Evolutionary conservation across 176 grass and related monocot species (phyloP), one percentile per base, ranked within the genome.

Genomic region (Eragrostis curvula): DNA sequence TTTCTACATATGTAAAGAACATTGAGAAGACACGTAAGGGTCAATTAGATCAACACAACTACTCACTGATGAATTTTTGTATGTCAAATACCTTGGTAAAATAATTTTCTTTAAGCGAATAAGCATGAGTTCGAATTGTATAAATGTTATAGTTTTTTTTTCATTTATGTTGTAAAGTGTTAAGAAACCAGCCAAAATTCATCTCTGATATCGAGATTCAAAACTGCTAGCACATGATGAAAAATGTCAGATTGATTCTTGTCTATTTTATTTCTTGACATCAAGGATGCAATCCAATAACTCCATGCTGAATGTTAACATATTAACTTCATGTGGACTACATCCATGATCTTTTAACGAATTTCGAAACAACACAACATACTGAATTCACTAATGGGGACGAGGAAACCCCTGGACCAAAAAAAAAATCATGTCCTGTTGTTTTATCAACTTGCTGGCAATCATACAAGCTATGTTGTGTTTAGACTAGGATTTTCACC

Each of bases 91-190:
- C 7, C 43, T 52, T 51, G 5, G 32, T 24, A 74, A 6, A 9
- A 23, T 39, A n/a, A 16, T 25, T 68, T 67, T 40, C 58, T 29
- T 44, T 21, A 9, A 40, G 10, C 1, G 10, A n/a, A 40, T 14
- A 68, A 49, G 53, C 61, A 71, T 3, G 28, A 69, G 36, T 70
- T 41, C 39, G 41, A 62, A 24, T 48, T 85, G 9, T 56, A 56
- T 56, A 18, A 56, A 56, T n/a, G 32, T 36, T 36, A n/a, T n/a
- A n/a, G n/a, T 36, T 36, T 36, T 36, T 36, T 36, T 36, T 36
- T 36, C 32, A 36, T 36, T 36, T 36, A 36, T 4, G 4, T 36
- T 36, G 32, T 36, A 36, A 36, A 36, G 32, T 2, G 32, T 36
- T 36, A 36, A 36, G 32, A 36, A 36, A 36, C 32, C 32, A 36